These are phyloP conservation scores for Adansonia gregorii DNA, from an alignment of 441 rosid species.

Conservation along the genomic window DNA sequence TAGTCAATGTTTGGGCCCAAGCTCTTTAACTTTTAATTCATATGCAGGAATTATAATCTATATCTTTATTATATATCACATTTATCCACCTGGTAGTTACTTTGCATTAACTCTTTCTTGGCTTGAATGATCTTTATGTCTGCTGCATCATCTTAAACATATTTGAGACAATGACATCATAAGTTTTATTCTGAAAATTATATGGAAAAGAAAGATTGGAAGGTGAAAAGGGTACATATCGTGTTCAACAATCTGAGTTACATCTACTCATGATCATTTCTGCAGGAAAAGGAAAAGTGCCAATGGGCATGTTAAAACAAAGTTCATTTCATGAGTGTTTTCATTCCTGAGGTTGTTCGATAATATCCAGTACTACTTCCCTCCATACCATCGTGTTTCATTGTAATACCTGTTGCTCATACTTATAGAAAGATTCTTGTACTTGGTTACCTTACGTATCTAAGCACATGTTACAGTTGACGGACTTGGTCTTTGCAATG, in stretches of 20 bases:
- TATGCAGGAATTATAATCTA: background rate
- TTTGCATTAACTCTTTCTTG: background rate
- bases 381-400: slow-evolving; percentile 7
- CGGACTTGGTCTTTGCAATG: slow-evolving; percentile 81
- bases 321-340: background rate
- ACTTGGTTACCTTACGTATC: slow-evolving; percentile 28
- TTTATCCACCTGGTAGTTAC: background rate
- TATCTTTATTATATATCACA: background rate
- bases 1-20: background rate
- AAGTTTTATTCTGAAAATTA: slow-evolving; percentile 1
- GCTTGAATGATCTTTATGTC: background rate
- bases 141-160: background rate
- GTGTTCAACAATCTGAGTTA: background rate
- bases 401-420: slow-evolving; percentile 6
- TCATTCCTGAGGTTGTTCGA: background rate
- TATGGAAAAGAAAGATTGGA: background rate
- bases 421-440: background rate
- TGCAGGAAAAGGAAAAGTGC: background rate
- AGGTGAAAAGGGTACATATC: background rate
- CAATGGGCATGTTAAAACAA: background rate
- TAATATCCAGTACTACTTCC: background rate
- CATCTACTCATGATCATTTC: slow-evolving; percentile 4
- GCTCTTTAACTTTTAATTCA: background rate
- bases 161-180: background rate
- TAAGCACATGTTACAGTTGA: slow-evolving; percentile 56